Base-by-base conservation (phyloP, 306 rosid genomes). In the Trifolium repens region DNA sequence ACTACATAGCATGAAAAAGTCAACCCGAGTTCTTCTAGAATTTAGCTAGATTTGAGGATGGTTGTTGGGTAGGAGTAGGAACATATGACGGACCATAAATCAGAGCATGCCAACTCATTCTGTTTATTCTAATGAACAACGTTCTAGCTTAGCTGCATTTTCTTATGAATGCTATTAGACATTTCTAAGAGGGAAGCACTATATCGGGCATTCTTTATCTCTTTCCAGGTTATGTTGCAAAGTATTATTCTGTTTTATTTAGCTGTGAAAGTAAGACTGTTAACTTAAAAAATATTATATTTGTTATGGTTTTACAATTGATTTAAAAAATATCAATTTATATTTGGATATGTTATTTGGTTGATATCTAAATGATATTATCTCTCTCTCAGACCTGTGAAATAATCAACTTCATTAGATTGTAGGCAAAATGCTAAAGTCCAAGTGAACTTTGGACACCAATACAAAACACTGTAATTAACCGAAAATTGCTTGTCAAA, bases 91-190 rank as follows among this genome's bases (percentile, higher is more conserved):
- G 47, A n/a, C 67, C 9, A 30, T 16, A 30, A 62, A 62, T 62
- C 68, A 32, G 46, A 32, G 46, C 43, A 32, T 64, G 50, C 69
- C 69, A 64, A 64, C 69, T 4, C 32, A 64, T 64, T 64, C 49
- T 37, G 14, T 64, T 50, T 32, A n/a, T 37, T 17, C 70, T 65
- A 63, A 35, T 37, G 47, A 63, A 63, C 26, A 37, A 63, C 13
- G 40, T 27, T 59, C 19, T 59, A 59, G 65, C 40, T 30, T 57
- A 57, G 34, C 8, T 4, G 35, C 35, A 57, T 57, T 22, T 57
- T 26, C 63, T 24, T 57, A 27, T 57, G 63, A 57, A 57, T 57
- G 11, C 12, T 9, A 57, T 57, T 57, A 24, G 35, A 57, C n/a
- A 57, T 24, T 57, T 57, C 35, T 22, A 57, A 27, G 24, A 57